Evolutionary conservation across 208 protist species (phyloP).

Genomic region (Trypanosoma cruzi): DNA sequence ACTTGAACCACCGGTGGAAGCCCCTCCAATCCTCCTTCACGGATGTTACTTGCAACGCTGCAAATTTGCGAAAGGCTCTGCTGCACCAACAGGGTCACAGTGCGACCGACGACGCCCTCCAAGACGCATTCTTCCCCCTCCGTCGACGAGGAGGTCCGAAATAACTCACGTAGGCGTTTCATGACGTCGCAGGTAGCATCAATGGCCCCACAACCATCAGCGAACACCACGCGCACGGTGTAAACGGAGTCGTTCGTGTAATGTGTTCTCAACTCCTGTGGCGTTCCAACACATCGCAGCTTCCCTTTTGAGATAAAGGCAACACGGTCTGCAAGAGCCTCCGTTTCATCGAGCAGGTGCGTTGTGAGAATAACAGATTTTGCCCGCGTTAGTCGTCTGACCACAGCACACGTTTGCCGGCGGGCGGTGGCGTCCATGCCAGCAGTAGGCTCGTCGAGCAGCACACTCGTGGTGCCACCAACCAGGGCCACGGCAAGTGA

Average conservation of each 20-base stretch:
- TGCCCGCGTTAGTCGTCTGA: constrained; percentile 52
- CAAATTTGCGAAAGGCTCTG: constrained; percentile 47
- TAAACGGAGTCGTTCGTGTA: constrained; percentile 54
- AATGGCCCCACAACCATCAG: background rate
- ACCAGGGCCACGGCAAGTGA: constrained; percentile 88
- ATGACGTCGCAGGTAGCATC: background rate
- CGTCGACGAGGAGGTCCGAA: background rate
- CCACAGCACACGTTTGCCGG: constrained; percentile 76
- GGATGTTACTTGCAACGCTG: constrained; percentile 37
- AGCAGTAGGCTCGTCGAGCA: constrained; percentile 91
- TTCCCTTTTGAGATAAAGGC: constrained; percentile 57
- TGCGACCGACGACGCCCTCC: constrained; percentile 44
- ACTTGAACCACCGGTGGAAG: constrained; percentile 56
- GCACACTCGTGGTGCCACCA: constrained; percentile 72
- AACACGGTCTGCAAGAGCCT: constrained; percentile 77
- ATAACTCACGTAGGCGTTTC: constrained; percentile 4
- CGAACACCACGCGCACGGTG: constrained; percentile 56
- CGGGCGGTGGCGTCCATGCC: constrained; percentile 89
- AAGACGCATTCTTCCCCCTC: constrained; percentile 35
- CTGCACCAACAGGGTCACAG: constrained; percentile 44
- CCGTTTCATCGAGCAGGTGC: constrained; percentile 91
- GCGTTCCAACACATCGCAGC: constrained; percentile 55
- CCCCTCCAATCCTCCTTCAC: constrained; percentile 38
- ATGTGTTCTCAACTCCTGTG: constrained; percentile 44
- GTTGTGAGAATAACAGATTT: constrained; percentile 64